Evolutionary conservation across 2,329 filamentous ascomycete species (phyloP).

Genomic region (Lecanosticta acicola): DNA sequence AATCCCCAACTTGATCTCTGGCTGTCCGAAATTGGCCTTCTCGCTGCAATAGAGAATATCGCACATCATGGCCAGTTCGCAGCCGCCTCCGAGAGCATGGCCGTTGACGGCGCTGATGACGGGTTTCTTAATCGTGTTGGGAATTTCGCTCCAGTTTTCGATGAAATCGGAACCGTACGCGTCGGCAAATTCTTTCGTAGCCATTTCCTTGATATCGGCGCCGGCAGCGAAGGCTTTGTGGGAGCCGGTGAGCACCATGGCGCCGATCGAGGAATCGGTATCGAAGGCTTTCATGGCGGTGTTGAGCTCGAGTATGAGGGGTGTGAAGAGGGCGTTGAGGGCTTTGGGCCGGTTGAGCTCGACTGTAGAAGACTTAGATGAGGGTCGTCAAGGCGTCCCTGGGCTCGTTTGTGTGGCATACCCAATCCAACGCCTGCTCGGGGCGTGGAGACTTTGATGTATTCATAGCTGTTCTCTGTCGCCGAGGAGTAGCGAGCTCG

Average conservation of each 20-base stretch:
- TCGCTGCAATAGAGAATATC: conserved; percentile 89
- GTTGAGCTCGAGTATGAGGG: conserved; percentile 86
- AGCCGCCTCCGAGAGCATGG: conserved; percentile 89
- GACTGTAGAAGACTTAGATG: conserved; percentile 63
- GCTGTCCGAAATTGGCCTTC: conserved; percentile 86
- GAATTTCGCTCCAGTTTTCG: conserved; percentile 84
- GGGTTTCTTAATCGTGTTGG: conserved; percentile 81
- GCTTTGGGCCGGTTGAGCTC: conserved; percentile 92
- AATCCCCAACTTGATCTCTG: conserved; percentile 90
- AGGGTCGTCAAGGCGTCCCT: conserved; percentile 3
- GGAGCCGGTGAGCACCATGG: conserved; percentile 82
- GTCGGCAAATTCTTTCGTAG: conserved; percentile 76
- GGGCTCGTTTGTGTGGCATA: conserved; percentile 39
- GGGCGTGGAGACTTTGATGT: conserved; percentile 74
- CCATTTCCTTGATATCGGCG: conserved; percentile 99
- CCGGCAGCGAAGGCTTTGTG: conserved; percentile 90
- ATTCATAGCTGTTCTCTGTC: conserved; percentile 59
- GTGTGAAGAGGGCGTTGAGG: conserved; percentile 86
- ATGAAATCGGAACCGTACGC: conserved; percentile 92
- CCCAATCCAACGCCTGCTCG: conserved; percentile 86
- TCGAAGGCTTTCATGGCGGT: conserved; percentile 67
- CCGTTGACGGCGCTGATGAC: conserved; percentile 92
- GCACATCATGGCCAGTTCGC: conserved; percentile 95
- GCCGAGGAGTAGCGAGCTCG: conserved; percentile 48
- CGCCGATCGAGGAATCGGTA: conserved; percentile 60